A percentile compares a stretch with the other conserved stretches of the same genome.
Conservation (phyloP, 2,329 filamentous ascomycete species). For the Penicillium sp. region DNA sequence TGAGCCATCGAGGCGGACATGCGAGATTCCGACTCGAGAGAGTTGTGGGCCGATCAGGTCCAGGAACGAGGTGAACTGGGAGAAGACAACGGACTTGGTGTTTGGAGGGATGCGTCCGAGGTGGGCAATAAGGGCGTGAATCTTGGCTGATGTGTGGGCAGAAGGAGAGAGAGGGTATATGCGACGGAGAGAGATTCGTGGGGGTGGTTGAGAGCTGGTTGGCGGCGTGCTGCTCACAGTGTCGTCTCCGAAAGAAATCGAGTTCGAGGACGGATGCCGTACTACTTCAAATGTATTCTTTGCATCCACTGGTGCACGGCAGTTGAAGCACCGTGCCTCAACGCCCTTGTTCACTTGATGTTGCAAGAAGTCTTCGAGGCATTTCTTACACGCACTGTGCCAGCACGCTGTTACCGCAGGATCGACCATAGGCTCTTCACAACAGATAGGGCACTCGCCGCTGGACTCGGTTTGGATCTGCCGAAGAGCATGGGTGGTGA, state of each 20-base stretch:
- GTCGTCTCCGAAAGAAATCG: constrained; percentile 44
- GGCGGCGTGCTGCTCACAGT: constrained; percentile 41
- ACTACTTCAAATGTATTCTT: constrained; percentile 92
- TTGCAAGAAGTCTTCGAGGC: constrained; percentile 83
- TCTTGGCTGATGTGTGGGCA: constrained; percentile 70
- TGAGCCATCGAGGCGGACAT: constrained; percentile 85
- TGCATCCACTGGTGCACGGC: constrained; percentile 75
- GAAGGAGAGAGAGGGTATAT: constrained; percentile 61
- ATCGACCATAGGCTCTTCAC: constrained; percentile 92
- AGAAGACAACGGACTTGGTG: constrained; percentile 90
- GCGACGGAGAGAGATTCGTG: constrained; percentile 59
- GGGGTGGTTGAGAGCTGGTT: constrained; percentile 32
- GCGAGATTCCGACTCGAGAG: constrained; percentile 65
- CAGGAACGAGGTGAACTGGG: constrained; percentile 95
- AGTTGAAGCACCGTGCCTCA: constrained; percentile 82
- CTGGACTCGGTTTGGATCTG: constrained; percentile 88
- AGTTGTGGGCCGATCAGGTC: constrained; percentile 85
- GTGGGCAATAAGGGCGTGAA: constrained; percentile 72
- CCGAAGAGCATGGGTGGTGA: constrained; percentile 80
- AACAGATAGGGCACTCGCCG: constrained; percentile 90
- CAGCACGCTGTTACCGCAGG: constrained; percentile 95
- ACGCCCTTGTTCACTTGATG: constrained; percentile 77
- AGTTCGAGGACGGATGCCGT: constrained; percentile 57
- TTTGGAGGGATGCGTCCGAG: constrained; percentile 67
- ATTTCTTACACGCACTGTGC: constrained; percentile 95